These are phyloP conservation scores for Nemania diffusa DNA, from an alignment of 2,329 filamentous ascomycete genomes.

Conservation along the genomic window DNA sequence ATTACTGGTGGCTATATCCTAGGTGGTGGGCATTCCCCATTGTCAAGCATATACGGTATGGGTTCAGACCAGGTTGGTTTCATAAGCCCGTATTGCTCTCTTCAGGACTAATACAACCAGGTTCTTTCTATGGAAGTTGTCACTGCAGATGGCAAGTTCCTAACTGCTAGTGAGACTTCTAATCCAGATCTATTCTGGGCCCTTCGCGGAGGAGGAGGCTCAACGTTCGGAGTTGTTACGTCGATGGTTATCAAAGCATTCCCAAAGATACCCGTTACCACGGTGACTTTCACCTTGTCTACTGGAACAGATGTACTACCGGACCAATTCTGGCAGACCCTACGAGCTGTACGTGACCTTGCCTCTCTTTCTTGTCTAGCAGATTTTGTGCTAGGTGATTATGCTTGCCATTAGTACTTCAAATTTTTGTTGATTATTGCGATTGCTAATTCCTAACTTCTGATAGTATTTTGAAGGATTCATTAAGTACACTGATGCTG, in stretches of 20 bases:
- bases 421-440: not conserved
- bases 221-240: conserved; percentile 58
- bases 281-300: conserved; percentile 44
- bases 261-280: conserved; percentile 49
- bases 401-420: not conserved
- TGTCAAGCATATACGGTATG: conserved; percentile 62
- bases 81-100: not conserved
- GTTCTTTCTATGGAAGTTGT: conserved; percentile 61
- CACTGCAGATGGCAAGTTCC: conserved; percentile 57
- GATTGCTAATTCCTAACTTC: not conserved
- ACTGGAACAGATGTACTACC: conserved; percentile 44
- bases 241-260: conserved; percentile 53
- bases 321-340: conserved; percentile 48
- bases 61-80: conserved; percentile 57
- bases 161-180: conserved; percentile 56
- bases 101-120: conserved; percentile 28
- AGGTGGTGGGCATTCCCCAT: conserved; percentile 65
- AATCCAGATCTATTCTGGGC: conserved; percentile 64
- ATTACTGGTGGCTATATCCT: conserved; percentile 59
- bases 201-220: conserved; percentile 58
- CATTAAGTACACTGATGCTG: conserved; percentile 49
- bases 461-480: conserved; percentile 45
- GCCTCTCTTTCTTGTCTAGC: conserved; percentile 16
- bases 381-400: not conserved
- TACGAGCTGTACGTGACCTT: conserved; percentile 37